phyloP scores from a whole-genome alignment of 176 grass and related monocot genomes.

The Eremochloa ophiuroides region DNA sequence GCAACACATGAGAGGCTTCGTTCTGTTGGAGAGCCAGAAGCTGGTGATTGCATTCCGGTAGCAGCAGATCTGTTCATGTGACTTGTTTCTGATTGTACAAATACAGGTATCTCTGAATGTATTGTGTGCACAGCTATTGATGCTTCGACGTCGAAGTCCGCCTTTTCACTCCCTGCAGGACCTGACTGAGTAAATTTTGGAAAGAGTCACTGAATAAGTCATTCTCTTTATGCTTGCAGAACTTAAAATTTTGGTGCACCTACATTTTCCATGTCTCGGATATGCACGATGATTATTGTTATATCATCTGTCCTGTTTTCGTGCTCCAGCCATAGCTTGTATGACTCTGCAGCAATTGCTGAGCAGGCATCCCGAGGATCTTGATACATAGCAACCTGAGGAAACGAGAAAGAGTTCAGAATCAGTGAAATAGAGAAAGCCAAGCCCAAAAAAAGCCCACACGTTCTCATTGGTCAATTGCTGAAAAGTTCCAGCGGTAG shows the following conservation, averaged over 20 bases:
- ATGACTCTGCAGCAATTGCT: constrained; percentile 85
- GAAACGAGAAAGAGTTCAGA: constrained; percentile 22
- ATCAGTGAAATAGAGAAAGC: background rate
- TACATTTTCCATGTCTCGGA: constrained; percentile 67
- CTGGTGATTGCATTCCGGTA: constrained; percentile 20
- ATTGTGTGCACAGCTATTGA: constrained; percentile 33
- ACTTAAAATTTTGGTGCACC: constrained; percentile 26
- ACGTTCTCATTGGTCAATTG: background rate
- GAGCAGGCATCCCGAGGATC: constrained; percentile 89
- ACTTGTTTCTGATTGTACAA: constrained; percentile 25
- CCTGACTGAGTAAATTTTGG: constrained; percentile 73
- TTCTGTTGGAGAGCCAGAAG: constrained; percentile 32
- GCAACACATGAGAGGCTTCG: constrained; percentile 26
- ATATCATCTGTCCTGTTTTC: constrained; percentile 96
- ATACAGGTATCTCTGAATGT: constrained; percentile 25
- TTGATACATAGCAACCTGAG: constrained; percentile 65
- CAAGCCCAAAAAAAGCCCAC: constrained; percentile 16
- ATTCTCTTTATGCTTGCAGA: background rate
- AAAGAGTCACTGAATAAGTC: constrained; percentile 2
- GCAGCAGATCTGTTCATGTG: constrained; percentile 35
- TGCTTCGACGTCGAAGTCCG: constrained; percentile 13
- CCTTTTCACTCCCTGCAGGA: constrained; percentile 50
- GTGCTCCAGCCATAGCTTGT: constrained; percentile 87
- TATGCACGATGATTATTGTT: constrained; percentile 94
- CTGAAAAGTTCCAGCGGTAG: background rate